Evolutionary conservation across 768 basidiomycete species (phyloP).

Genomic region (Boletus rex-veris): DNA sequence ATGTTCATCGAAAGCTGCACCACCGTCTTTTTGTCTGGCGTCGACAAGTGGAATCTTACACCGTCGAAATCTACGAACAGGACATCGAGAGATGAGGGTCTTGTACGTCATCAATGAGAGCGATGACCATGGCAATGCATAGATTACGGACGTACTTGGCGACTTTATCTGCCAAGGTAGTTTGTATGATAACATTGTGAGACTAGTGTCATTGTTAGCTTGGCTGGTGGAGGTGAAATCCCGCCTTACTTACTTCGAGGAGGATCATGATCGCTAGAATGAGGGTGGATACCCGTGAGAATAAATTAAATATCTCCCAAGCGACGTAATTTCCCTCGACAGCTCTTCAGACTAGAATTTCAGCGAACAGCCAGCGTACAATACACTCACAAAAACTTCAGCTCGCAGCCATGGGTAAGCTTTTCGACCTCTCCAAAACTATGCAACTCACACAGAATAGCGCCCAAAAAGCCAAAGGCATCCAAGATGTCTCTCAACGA

Average conservation of each 20-base stretch:
- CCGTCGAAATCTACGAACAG: slow-evolving; percentile 98
- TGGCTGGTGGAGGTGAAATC: background rate
- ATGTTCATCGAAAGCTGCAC: slow-evolving; percentile 94
- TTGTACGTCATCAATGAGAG: slow-evolving; percentile 34
- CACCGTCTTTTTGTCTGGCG: slow-evolving; percentile 76
- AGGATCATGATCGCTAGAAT: slow-evolving; percentile 59
- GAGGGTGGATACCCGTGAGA: slow-evolving; percentile 23
- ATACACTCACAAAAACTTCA: slow-evolving; percentile 12
- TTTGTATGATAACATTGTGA: slow-evolving; percentile 91
- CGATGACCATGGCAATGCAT: slow-evolving; percentile 1
- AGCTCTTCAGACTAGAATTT: slow-evolving; percentile 11
- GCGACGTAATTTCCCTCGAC: slow-evolving; percentile 22
- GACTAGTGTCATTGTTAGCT: slow-evolving; percentile 46
- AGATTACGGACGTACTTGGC: slow-evolving; percentile 55
- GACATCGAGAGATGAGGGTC: slow-evolving; percentile 89
- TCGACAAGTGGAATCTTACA: slow-evolving; percentile 90
- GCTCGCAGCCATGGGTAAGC: slow-evolving; percentile 28
- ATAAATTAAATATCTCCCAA: slow-evolving; percentile 17
- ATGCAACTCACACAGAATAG: slow-evolving; percentile 37
- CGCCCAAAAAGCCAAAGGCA: slow-evolving; percentile 79
- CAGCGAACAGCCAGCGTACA: slow-evolving; percentile 1
- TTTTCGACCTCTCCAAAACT: background rate
- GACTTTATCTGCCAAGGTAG: slow-evolving; percentile 82
- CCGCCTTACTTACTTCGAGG: slow-evolving; percentile 74
- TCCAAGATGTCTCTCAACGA: slow-evolving; percentile 92